phyloP scores from a whole-genome alignment of 2,329 filamentous ascomycete genomes.

The Chaetomiaceae sp. region DNA sequence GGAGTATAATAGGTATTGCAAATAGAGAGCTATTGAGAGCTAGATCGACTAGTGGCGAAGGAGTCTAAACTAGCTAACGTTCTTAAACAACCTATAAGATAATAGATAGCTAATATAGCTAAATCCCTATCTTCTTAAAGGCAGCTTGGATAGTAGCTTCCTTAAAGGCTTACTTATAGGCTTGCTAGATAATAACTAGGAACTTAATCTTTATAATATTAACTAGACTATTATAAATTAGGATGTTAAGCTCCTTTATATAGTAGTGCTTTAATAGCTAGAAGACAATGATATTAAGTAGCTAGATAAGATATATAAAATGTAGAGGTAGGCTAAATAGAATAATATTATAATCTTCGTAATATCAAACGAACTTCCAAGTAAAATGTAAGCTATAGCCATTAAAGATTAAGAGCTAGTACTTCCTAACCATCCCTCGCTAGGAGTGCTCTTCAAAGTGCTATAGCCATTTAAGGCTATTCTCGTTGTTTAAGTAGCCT shows the following conservation, averaged over 20 bases:
- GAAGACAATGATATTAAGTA: too few relatives aligned
- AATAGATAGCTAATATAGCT: background rate
- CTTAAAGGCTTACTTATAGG: background rate
- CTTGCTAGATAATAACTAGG: background rate
- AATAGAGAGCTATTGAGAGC: background rate
- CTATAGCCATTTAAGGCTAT: background rate
- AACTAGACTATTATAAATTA: too few relatives aligned
- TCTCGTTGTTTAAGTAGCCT: background rate
- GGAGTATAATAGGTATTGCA: background rate
- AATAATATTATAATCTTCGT: too few relatives aligned
- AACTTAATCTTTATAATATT: conserved; percentile 8
- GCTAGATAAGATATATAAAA: too few relatives aligned
- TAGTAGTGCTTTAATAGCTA: too few relatives aligned
- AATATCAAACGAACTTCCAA: too few relatives aligned
- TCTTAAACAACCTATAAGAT: background rate
- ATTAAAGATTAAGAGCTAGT: too few relatives aligned
- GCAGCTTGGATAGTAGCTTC: background rate
- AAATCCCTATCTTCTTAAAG: background rate
- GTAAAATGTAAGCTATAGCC: too few relatives aligned
- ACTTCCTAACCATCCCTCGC: too few relatives aligned
- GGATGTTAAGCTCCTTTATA: too few relatives aligned
- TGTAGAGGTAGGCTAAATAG: too few relatives aligned
- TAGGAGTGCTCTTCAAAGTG: too few relatives aligned
- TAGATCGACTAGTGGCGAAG: background rate
- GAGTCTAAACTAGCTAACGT: background rate